These are phyloP conservation scores for Scedosporium dehoogii DNA, from an alignment of 2,329 filamentous ascomycete species.

Conservation along the genomic window DNA sequence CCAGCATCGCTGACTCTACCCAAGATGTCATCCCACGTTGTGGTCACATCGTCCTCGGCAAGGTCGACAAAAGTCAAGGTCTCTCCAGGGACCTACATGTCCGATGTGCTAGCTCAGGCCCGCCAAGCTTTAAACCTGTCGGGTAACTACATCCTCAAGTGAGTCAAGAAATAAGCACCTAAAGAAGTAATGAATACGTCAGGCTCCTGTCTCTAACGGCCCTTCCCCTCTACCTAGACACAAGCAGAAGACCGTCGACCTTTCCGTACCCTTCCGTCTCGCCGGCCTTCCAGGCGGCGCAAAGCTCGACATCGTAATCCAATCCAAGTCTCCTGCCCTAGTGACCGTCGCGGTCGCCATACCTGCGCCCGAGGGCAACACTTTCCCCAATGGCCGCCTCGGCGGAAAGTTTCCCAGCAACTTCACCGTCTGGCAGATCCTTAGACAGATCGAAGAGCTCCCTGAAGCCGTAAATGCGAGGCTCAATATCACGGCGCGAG, in stretches of 20 bases:
- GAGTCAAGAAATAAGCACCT: slow-evolving; percentile 15
- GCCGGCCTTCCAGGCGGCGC: slow-evolving; percentile 77
- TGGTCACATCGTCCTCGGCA: slow-evolving; percentile 73
- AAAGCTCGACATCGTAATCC: slow-evolving; percentile 83
- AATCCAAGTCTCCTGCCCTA: slow-evolving; percentile 73
- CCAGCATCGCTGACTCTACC: neutral
- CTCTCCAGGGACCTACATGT: slow-evolving; percentile 67
- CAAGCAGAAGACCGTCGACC: slow-evolving; percentile 76
- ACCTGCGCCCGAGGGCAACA: slow-evolving; percentile 57
- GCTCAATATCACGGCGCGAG: slow-evolving; percentile 77
- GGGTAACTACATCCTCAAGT: slow-evolving; percentile 76
- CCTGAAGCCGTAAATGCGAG: slow-evolving; percentile 49
- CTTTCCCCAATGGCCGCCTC: slow-evolving; percentile 56
- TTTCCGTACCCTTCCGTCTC: slow-evolving; percentile 75
- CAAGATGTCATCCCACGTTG: slow-evolving; percentile 75
- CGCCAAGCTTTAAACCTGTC: slow-evolving; percentile 71
- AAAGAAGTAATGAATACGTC: neutral
- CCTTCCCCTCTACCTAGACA: slow-evolving; percentile 37
- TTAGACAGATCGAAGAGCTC: slow-evolving; percentile 82
- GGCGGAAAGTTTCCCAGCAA: slow-evolving; percentile 82
- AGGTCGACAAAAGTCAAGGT: slow-evolving; percentile 76
- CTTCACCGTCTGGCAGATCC: slow-evolving; percentile 77
- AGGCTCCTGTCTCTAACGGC: neutral
- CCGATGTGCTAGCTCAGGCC: slow-evolving; percentile 78
- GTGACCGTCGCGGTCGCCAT: slow-evolving; percentile 86